Evolutionary conservation across 805 yeast genomes (phyloP).

Genomic region (Candida jianshihensis): DNA sequence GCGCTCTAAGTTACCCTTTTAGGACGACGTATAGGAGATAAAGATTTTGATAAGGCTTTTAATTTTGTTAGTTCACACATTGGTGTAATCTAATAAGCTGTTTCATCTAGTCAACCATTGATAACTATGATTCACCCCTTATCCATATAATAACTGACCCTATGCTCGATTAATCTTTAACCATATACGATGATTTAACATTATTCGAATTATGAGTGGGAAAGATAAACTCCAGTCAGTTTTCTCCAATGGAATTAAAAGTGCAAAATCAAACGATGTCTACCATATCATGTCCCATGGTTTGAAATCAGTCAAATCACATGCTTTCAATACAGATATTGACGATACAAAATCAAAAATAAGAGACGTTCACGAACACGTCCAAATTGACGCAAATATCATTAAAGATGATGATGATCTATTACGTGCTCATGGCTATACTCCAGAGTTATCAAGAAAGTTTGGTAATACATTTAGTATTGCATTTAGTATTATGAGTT

Average conservation of each 20-base stretch:
- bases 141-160: no score
- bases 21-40: no score
- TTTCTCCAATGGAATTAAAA: neutral
- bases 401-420: constrained; percentile 22
- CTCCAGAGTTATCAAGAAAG: constrained; percentile 58
- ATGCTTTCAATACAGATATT: constrained; percentile 15
- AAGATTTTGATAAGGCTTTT: no score
- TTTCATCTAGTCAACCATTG: no score
- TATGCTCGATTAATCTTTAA: neutral
- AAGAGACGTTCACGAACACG: constrained; percentile 16
- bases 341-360: constrained; percentile 13
- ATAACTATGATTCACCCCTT: no score
- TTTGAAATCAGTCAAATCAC: constrained; percentile 13
- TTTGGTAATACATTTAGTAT: constrained; percentile 66
- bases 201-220: neutral
- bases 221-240: neutral
- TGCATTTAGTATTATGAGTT: constrained; percentile 65
- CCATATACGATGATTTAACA: neutral
- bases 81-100: no score
- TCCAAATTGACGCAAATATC: constrained; percentile 19
- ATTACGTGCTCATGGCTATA: constrained; percentile 55
- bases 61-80: no score
- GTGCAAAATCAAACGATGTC: neutral
- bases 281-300: constrained; percentile 10
- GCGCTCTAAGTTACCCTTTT: no score